Evolutionary conservation across 179 eudicot species (phyloP).

Genomic region (Heliamphora pulchella): DNA sequence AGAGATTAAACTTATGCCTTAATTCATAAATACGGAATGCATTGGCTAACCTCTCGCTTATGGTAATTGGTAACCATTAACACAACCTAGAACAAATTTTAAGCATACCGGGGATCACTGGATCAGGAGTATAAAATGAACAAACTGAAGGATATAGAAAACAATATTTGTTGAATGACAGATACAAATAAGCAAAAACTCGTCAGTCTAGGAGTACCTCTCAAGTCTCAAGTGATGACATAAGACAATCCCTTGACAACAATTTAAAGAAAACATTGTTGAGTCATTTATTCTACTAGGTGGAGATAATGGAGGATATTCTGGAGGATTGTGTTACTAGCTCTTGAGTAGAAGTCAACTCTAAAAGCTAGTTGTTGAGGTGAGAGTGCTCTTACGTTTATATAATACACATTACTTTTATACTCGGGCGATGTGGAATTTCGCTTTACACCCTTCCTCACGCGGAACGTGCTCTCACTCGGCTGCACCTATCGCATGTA

Average conservation of each 20-base stretch:
- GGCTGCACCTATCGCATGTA: no score
- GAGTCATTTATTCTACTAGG: not conserved
- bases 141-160: not conserved
- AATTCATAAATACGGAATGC: no score
- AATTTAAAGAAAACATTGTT: not conserved
- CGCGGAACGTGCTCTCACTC: no score
- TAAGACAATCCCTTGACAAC: not conserved
- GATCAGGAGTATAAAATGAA: not conserved
- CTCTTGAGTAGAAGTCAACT: no score
- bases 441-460: no score
- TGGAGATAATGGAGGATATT: not conserved
- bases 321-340: not conserved
- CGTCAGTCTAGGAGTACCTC: not conserved
- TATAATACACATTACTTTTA: no score
- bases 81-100: not conserved
- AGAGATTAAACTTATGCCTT: not conserved
- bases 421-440: no score
- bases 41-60: no score
- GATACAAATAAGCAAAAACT: not conserved
- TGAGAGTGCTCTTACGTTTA: no score
- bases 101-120: not conserved
- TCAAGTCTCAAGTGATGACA: not conserved
- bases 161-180: not conserved
- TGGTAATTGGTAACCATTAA: not conserved
- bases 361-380: no score